Conservation (phyloP, 306 rosid genomes). For the Prunus fruticosa region DNA sequence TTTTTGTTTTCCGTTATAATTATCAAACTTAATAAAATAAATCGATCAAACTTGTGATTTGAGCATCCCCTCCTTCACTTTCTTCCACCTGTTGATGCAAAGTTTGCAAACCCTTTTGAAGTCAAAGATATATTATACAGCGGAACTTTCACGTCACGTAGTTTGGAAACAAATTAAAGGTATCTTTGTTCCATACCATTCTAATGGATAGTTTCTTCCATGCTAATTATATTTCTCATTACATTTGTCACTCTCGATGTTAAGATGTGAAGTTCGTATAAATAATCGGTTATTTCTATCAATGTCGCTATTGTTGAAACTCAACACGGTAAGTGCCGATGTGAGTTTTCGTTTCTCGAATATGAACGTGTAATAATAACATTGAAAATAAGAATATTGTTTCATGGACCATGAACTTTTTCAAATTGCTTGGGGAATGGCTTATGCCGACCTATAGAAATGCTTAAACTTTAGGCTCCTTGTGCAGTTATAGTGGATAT, state of each 20-base stretch:
- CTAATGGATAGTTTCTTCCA: neutral
- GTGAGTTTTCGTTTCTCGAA: no score
- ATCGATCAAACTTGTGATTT: neutral
- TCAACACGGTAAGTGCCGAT: no score
- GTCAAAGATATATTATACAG: neutral
- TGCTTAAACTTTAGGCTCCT: neutral
- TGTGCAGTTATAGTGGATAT: neutral
- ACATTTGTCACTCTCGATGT: no score
- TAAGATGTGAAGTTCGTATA: neutral
- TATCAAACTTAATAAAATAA: neutral
- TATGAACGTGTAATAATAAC: no score
- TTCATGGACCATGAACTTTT: no score
- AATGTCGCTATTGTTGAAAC: no score
- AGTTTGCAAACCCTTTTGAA: neutral
- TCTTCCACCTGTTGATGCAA: neutral
- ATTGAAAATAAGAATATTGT: no score
- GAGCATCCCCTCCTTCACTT: neutral
- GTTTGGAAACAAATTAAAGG: constrained; percentile 1
- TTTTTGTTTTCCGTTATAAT: constrained; percentile 5
- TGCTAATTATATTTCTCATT: neutral
- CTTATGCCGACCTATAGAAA: no score
- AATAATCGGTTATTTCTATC: neutral
- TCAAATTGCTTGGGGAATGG: neutral
- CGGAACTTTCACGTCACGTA: neutral
- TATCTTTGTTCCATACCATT: neutral